Conservation (phyloP, 2,329 filamentous ascomycete genomes). For the Biscogniauxia mediterranea region DNA sequence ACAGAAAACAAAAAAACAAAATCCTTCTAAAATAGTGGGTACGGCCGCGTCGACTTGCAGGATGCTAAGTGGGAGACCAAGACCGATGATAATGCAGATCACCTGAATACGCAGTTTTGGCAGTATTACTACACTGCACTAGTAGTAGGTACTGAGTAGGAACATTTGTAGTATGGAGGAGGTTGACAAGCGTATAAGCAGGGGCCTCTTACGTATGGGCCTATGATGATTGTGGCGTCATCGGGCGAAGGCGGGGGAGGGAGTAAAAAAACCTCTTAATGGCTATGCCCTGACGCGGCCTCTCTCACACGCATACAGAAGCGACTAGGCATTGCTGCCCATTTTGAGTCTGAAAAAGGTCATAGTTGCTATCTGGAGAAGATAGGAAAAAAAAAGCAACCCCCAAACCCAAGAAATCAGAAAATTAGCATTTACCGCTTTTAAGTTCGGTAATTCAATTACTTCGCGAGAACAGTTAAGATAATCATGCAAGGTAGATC, state of each 20-base stretch:
- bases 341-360: background rate
- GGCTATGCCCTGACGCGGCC: background rate
- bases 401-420: no score
- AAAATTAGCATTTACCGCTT: no score
- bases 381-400: no score
- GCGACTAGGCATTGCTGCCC: background rate
- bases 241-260: background rate
- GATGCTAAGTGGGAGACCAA: conserved; percentile 7
- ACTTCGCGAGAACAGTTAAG: no score
- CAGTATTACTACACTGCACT: background rate
- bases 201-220: background rate
- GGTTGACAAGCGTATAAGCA: background rate
- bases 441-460: no score
- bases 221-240: background rate
- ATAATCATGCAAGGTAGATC: no score
- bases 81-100: background rate
- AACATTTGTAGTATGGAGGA: background rate
- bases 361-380: background rate
- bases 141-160: background rate
- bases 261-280: background rate
- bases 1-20: conserved; percentile 4
- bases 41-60: conserved; percentile 11
- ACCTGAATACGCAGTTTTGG: background rate
- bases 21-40: conserved; percentile 4
- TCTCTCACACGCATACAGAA: background rate